Evolutionary conservation across 345 rosid species (phyloP).

Genomic region (Raphanus sativus): DNA sequence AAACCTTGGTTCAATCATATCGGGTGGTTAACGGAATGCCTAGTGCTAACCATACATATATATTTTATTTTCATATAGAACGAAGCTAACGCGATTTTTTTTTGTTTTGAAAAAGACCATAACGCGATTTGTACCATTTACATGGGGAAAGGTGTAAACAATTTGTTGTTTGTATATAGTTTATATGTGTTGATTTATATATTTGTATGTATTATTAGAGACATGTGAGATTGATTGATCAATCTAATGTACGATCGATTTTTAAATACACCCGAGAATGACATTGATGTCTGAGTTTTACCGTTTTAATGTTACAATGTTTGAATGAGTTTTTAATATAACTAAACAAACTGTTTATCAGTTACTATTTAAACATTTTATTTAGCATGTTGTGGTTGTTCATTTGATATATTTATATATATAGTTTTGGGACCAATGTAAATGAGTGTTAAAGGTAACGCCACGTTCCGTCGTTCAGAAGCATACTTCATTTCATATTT

Average conservation of each 20-base stretch:
- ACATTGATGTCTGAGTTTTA: not conserved
- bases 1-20: not conserved
- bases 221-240: not conserved
- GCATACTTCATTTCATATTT: constrained; percentile 23
- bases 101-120: too few species aligned
- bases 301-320: not conserved
- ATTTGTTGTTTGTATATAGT: not conserved
- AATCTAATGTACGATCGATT: not conserved
- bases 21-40: not conserved
- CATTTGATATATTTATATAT: not conserved
- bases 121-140: not conserved
- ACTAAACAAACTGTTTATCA: not conserved
- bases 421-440: constrained; percentile 10
- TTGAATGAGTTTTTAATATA: not conserved
- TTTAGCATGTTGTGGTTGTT: not conserved
- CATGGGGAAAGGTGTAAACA: not conserved
- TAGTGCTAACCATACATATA: not conserved
- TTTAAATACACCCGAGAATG: not conserved
- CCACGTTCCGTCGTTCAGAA: constrained; percentile 34
- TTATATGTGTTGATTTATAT: not conserved
- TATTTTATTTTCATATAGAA: not conserved
- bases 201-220: not conserved
- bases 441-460: constrained; percentile 27
- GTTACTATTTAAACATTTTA: not conserved
- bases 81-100: not conserved